phyloP scores from a whole-genome alignment of 1,284 basidiomycete species.

The Kalmanozyma brasiliensis region DNA sequence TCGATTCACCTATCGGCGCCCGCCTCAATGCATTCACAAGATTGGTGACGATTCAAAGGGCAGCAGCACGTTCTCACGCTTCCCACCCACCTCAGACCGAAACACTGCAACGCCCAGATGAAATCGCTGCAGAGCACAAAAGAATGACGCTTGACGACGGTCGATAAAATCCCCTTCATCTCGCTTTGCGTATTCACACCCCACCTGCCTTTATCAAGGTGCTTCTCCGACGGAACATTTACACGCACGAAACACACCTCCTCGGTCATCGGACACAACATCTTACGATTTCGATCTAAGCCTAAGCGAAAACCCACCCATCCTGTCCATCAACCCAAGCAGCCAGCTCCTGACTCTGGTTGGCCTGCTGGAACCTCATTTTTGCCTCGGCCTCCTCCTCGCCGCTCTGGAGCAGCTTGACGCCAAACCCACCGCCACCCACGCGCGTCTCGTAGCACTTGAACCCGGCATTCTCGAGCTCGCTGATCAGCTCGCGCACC shows the following conservation, averaged over 20 bases:
- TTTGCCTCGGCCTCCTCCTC: constrained; percentile 28
- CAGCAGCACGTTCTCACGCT: neutral
- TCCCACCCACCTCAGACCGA: too few species aligned
- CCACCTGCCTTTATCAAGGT: too few species aligned
- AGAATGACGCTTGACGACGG: too few species aligned
- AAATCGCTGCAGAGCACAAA: too few species aligned
- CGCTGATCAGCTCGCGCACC: constrained; percentile 32
- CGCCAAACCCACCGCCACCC: constrained; percentile 89
- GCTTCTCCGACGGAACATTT: too few species aligned
- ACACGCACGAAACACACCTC: too few species aligned
- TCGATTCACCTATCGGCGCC: too few species aligned
- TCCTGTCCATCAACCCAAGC: constrained; percentile 23
- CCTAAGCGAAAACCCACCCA: constrained; percentile 39
- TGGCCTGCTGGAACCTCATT: constrained; percentile 26
- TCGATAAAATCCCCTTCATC: too few species aligned
- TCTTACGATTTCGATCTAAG: constrained; percentile 7
- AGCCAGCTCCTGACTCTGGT: constrained; percentile 19
- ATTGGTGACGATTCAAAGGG: constrained; percentile 7
- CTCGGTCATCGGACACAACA: too few species aligned
- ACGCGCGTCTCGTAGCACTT: constrained; percentile 89
- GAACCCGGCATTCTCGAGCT: constrained; percentile 73
- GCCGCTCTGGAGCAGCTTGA: constrained; percentile 72
- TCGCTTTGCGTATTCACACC: too few species aligned
- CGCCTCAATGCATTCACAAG: constrained; percentile 1
- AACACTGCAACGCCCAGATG: too few species aligned